Conservation (phyloP, 148 eudicot genomes). For the Chenopodium formosanum region DNA sequence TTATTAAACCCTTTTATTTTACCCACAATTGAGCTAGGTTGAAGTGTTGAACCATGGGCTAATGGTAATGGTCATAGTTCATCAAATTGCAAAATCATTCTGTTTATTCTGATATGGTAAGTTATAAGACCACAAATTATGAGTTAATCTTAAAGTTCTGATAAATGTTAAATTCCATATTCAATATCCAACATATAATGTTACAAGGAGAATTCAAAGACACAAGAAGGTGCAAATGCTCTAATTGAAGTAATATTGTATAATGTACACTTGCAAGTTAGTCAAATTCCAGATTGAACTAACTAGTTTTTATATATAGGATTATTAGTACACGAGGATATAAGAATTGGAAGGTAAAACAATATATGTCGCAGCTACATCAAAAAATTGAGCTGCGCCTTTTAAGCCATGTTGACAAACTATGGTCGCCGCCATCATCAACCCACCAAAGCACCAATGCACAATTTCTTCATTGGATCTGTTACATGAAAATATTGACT, state of each 20-base stretch:
- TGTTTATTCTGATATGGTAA: too few relatives aligned
- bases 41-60: too few relatives aligned
- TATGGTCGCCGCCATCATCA: not conserved
- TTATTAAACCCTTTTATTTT: not conserved
- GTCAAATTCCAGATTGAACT: not conserved
- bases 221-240: not conserved
- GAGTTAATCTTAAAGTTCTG: too few relatives aligned
- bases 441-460: not conserved
- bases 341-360: not conserved
- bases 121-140: too few relatives aligned
- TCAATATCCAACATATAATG: not conserved
- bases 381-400: slow-evolving; percentile 32
- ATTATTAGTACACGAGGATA: too few relatives aligned
- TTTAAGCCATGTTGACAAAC: not conserved
- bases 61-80: not conserved
- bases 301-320: not conserved
- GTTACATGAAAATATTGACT: not conserved
- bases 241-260: not conserved
- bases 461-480: not conserved
- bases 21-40: not conserved
- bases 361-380: slow-evolving; percentile 21
- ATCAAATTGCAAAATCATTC: too few relatives aligned
- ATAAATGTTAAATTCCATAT: too few relatives aligned
- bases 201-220: not conserved
- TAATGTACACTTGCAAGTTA: not conserved